Evolutionary conservation across 2,329 filamentous ascomycete genomes (phyloP), one percentile per base, ranked within the genome.

Genomic region (Sporothrix sp.): DNA sequence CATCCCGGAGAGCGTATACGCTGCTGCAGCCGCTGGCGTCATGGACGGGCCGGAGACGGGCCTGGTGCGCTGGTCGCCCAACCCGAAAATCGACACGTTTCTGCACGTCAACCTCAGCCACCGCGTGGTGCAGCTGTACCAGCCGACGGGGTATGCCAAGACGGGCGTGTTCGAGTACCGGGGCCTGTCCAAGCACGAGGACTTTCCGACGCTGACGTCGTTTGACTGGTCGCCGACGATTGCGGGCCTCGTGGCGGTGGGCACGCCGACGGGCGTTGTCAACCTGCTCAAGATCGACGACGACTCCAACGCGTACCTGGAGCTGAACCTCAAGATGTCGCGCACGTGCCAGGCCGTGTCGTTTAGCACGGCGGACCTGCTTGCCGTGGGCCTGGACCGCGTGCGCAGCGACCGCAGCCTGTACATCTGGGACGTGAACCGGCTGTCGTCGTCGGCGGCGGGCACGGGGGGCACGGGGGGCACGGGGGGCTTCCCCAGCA

Each of bases 391-490:
- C 1, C 71, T 93, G 47, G 87, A 93, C 60, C 77, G 85, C 58
- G 86, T 90, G 21, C 78, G 87, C 28, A 89, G 87, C 65, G 87
- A 93, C 61, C 79, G 84, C 56, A 89, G 85, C 59, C 73, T 94
- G 44, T 87, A 91, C 59, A 82, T 93, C 27, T 93, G 86, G 78
- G 86, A 94, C 63, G 74, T 89, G 50, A 83, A 78, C 58, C 78
- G 79, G 35, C 71, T 80, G 43, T 75, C 72, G 18, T 71, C 65
- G 38, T 30, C 54, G 28, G 44, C 44, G 72, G 21, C 8, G 23
- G 13, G 16, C 10, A 21, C 46, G 14, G 43, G 27, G 2, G 11
- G n/a, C 4, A 46, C 58, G 62, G 69, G 38, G 10, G 10, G 10
- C 14, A 14, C 56, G 8, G 66, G 66, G 28, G 79, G 79, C 21